Evolutionary conservation across 164 flowering plant genomes (phyloP).

Genomic region (Berberis vulgaris): DNA sequence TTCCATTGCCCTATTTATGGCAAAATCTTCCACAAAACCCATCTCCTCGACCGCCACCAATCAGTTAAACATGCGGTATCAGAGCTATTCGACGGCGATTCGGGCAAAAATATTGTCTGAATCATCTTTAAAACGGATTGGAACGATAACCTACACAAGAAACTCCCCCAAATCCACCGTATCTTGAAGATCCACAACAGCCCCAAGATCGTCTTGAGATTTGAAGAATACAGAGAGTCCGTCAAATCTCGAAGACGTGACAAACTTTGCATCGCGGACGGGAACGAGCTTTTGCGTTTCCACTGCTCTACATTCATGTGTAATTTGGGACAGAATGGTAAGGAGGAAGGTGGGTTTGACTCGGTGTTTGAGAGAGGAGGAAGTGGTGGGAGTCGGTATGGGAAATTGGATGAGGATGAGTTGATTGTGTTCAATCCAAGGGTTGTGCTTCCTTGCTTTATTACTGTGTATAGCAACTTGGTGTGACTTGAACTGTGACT

Average conservation of each 20-base stretch:
- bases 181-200: conserved; percentile 73
- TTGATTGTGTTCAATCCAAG: conserved; percentile 73
- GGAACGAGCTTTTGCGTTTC: conserved; percentile 78
- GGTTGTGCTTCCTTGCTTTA: conserved; percentile 94
- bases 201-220: conserved; percentile 42
- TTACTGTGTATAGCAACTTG: conserved; percentile 44
- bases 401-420: conserved; percentile 57
- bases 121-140: conserved; percentile 79
- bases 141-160: conserved; percentile 15
- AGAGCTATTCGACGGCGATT: conserved; percentile 61
- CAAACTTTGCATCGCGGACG: conserved; percentile 77
- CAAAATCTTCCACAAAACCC: conserved; percentile 44
- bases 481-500: conserved; percentile 24
- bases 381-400: conserved; percentile 18
- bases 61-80: conserved; percentile 51
- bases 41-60: conserved; percentile 57
- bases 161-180: conserved; percentile 32
- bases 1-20: conserved; percentile 74
- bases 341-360: conserved; percentile 37
- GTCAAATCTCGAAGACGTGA: conserved; percentile 35
- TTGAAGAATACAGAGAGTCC: conserved; percentile 68
- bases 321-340: conserved; percentile 49
- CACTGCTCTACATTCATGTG: conserved; percentile 71
- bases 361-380: conserved; percentile 41
- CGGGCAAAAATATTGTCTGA: conserved; percentile 59